These are phyloP conservation scores for Brachypodium distachyon DNA, from an alignment of 202 grass and related monocot species.

Conservation along the genomic window DNA sequence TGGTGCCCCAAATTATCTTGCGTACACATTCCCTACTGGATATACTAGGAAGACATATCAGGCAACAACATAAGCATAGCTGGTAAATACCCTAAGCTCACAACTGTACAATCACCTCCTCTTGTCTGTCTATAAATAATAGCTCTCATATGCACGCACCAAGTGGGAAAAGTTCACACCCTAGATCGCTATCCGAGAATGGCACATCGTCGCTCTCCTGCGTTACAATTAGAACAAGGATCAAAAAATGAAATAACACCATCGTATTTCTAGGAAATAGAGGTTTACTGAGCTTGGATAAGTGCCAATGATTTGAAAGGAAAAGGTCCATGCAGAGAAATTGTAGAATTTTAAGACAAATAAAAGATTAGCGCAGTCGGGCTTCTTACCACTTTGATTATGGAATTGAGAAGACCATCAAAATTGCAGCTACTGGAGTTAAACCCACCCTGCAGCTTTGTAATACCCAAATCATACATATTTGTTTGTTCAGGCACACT, in stretches of 20 bases:
- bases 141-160: conserved; percentile 83
- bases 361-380: background rate
- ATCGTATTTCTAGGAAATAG: background rate
- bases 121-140: background rate
- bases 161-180: conserved; percentile 70
- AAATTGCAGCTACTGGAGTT: conserved; percentile 60
- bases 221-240: background rate
- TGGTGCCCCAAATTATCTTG: conserved; percentile 16
- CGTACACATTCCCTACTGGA: background rate
- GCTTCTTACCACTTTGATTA: conserved; percentile 81
- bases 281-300: background rate
- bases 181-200: conserved; percentile 51
- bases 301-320: background rate
- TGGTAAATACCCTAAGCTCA: background rate
- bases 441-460: conserved; percentile 51
- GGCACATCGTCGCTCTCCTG: conserved; percentile 70
- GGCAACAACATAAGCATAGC: conserved; percentile 12
- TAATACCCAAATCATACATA: conserved; percentile 31
- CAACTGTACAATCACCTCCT: conserved; percentile 16
- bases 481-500: conserved; percentile 33
- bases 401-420: conserved; percentile 78
- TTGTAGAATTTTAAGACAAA: background rate
- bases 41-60: background rate
- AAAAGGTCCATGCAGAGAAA: background rate
- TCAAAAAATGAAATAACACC: background rate